Conservation (phyloP, 2,329 filamentous ascomycete species). For the Stachybotrys echinatus region DNA sequence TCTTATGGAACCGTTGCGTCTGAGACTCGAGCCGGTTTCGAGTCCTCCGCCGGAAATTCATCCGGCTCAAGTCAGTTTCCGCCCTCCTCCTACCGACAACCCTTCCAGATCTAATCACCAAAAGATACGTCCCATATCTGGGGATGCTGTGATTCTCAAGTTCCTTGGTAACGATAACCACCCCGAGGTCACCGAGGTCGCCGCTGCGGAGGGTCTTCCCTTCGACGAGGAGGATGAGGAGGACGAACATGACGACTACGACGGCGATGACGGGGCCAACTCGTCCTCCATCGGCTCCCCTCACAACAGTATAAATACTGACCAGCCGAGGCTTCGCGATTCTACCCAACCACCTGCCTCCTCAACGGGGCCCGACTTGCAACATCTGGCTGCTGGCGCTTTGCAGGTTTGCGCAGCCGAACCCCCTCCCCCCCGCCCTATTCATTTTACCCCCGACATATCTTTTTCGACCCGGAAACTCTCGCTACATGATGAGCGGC, state of each 20-base stretch:
- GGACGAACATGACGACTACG: constrained; percentile 14
- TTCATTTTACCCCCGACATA: constrained; percentile 19
- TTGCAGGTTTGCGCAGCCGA: constrained; percentile 19
- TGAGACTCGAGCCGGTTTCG: constrained; percentile 23
- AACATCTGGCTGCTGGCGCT: constrained; percentile 25
- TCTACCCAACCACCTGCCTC: not conserved
- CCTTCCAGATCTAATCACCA: constrained; percentile 45
- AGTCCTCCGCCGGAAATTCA: constrained; percentile 31
- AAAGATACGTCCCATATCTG: constrained; percentile 52
- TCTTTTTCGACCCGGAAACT: constrained; percentile 22
- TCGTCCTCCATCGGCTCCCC: constrained; percentile 2
- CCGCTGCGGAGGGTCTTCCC: constrained; percentile 47
- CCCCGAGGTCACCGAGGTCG: constrained; percentile 58
- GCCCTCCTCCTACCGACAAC: constrained; percentile 23
- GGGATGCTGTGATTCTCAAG: constrained; percentile 62
- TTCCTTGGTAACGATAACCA: constrained; percentile 58
- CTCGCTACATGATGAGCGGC: constrained; percentile 26
- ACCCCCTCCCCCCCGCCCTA: constrained; percentile 5
- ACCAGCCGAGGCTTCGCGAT: constrained; percentile 5
- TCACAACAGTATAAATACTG: constrained; percentile 12
- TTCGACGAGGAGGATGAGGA: constrained; percentile 36
- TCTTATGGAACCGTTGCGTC: constrained; percentile 27
- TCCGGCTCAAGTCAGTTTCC: constrained; percentile 27
- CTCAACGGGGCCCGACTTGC: constrained; percentile 18
- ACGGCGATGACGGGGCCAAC: not conserved